phyloP scores from a whole-genome alignment of 192 early-diverging fungal genomes.

The Neocallimastix lanati region DNA sequence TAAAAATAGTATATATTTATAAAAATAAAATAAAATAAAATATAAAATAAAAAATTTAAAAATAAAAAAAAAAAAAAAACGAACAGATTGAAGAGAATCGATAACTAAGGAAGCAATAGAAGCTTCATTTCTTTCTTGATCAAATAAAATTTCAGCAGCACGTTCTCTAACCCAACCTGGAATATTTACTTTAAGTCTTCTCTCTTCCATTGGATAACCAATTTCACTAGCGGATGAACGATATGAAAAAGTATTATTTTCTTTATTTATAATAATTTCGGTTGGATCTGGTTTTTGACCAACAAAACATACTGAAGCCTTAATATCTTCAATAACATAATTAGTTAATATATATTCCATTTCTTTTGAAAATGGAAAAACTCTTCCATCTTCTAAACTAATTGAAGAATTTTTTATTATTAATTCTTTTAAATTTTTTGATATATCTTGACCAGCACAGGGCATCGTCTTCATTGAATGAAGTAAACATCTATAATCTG shows the following conservation, averaged over 20 bases:
- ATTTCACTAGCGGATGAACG: background rate
- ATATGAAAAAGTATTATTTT: background rate
- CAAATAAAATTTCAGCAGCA: constrained; percentile 59
- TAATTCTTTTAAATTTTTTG: constrained; percentile 32
- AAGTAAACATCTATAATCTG: constrained; percentile 42
- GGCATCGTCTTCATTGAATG: constrained; percentile 41
- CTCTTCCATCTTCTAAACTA: constrained; percentile 12
- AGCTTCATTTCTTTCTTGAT: constrained; percentile 32
- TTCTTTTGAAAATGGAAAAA: constrained; percentile 15
- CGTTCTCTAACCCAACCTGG: constrained; percentile 78
- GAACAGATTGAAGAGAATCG: constrained; percentile 18
- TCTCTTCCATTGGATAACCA: background rate
- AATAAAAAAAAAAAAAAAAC: background rate
- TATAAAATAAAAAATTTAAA: no score
- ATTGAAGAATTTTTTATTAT: constrained; percentile 29
- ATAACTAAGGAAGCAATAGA: constrained; percentile 34
- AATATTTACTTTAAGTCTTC: constrained; percentile 9
- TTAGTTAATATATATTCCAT: constrained; percentile 14
- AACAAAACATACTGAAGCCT: constrained; percentile 40
- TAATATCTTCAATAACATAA: constrained; percentile 45
- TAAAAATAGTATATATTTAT: no score
- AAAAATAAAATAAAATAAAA: no score
- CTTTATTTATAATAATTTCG: constrained; percentile 8
- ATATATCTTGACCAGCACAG: constrained; percentile 41
- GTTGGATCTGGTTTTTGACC: constrained; percentile 21